Base-by-base conservation (phyloP, 2,329 filamentous ascomycete species). In the Dissoconium aciculare region DNA sequence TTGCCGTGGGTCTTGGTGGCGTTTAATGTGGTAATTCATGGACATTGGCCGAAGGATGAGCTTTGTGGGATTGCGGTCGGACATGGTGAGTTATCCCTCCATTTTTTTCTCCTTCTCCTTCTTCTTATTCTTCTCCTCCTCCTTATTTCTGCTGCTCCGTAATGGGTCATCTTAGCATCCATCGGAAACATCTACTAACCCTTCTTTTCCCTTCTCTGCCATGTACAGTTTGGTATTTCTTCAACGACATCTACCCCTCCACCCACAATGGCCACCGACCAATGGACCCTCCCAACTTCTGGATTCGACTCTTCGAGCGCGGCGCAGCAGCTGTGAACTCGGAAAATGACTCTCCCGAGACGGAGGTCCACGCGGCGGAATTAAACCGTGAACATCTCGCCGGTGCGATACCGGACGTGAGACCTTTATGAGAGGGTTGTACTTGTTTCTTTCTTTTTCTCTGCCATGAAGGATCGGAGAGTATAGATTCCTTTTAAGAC, bases 1-100 rank as follows among this genome's bases (percentile, higher is more conserved):
- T 63, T 98, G 27, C 89, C 89, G 0, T 95, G 87, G 85, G 87
- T 98, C 3, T 58, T 98, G 48, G 85, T 95, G 69, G 77, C 70
- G 0, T 92, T 98, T 58, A 91, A 81, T 50, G 64, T 95, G 27
- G 67, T 93, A n/a, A 68, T 95, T 53, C 84, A 95, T 53, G 82
- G 82, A 5, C 78, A 70, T 4, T 67, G 95, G 25, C 89, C 89
- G 3, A 92, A 91, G 58, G 89, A 95, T 54, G 89, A 98, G 62
- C 78, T 98, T 40, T 83, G 91, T 62, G 89, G 89, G 3, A 83
- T 94, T 11, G 74, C 89, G 6, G 85, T 95, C 23, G 89, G 89
- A 6, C 89, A 98, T 57, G 58, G 66, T 69, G 54, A 33, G 64
- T 49, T 26, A 19, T n/a, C n/a, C n/a, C n/a, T n/a, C n/a, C 13